Base-by-base conservation (phyloP, 805 yeast species). In the Candida coleopterorum region DNA sequence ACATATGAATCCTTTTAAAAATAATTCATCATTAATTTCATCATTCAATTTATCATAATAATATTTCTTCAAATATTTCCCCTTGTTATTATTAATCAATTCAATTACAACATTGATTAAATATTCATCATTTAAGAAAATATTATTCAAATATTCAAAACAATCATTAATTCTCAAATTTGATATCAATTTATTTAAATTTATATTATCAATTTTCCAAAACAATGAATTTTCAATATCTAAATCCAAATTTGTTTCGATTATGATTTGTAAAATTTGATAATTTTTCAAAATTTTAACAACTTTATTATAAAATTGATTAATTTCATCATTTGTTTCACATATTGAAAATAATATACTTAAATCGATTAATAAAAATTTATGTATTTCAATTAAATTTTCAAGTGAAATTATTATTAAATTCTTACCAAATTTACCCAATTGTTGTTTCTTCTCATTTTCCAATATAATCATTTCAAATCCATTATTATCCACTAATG, bases 21-120 rank as follows among this genome's bases (percentile, higher is more conserved):
- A 58, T 18, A 48, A 40, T 9, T 30, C 38, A 6, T 49, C 46
- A 11, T 41, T 59, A n/a, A n/a, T n/a, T 1, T 54, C 42, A 24
- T 62, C 55, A 40, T 70, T 68, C 35, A 78, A 57, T 34, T 60
- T 58, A 3, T 59, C 49, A 9, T 70, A 56, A 32, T 81, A 56
- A 12, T 59, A 46, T 1, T 58, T 42, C 22, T 68, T 66, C 42
- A 77, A 74, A 5, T 75, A 57, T 5, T 50, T 43, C 49, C 54
- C 53, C 20, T 75, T 63, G 41, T 53, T 58, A 25, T 46, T 48
- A 26, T 50, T 60, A 27, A 58, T 51, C 24, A 56, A 50, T 18
- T 50, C 56, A 18, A 61, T 51, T 18, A 59, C 56, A 6, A 59
- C 56, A 23, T 64, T 64, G 11, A 64, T 62, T 9, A 67, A 43